phyloP scores from a whole-genome alignment of 148 eudicot species.

The Beta vulgaris region DNA sequence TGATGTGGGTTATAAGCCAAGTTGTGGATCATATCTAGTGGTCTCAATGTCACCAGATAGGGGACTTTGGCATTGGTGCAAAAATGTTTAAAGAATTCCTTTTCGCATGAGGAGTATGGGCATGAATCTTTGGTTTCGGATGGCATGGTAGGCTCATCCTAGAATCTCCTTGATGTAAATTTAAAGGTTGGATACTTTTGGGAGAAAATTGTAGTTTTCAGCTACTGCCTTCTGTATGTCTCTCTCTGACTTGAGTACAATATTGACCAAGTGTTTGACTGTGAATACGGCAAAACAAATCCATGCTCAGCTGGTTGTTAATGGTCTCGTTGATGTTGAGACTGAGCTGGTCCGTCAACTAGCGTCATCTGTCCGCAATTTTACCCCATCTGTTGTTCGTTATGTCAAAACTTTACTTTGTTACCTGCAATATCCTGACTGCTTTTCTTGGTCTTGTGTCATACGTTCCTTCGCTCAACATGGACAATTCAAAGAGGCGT shows the following conservation, averaged over 20 bases:
- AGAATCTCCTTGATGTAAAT: background rate
- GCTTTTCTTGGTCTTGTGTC: conserved; percentile 41
- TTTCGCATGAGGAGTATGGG: background rate
- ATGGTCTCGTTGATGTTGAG: conserved; percentile 38
- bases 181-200: background rate
- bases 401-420: conserved; percentile 46
- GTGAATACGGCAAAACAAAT: conserved; percentile 60
- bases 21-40: background rate
- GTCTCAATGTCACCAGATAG: conserved; percentile 9
- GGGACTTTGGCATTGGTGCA: background rate
- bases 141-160: background rate
- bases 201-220: background rate
- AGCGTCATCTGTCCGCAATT: conserved; percentile 25
- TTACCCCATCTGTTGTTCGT: conserved; percentile 18
- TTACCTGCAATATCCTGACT: conserved; percentile 39
- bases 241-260: conserved; percentile 34
- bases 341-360: conserved; percentile 36
- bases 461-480: conserved; percentile 50
- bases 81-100: background rate
- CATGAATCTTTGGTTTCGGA: background rate
- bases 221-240: conserved; percentile 34
- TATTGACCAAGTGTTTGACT: conserved; percentile 42
- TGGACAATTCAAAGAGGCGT: conserved; percentile 55
- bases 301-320: conserved; percentile 54
- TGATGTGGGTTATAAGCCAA: background rate